Base-by-base conservation (phyloP, 495 filamentous ascomycete species). In the Antarctomyces pellizariae region DNA sequence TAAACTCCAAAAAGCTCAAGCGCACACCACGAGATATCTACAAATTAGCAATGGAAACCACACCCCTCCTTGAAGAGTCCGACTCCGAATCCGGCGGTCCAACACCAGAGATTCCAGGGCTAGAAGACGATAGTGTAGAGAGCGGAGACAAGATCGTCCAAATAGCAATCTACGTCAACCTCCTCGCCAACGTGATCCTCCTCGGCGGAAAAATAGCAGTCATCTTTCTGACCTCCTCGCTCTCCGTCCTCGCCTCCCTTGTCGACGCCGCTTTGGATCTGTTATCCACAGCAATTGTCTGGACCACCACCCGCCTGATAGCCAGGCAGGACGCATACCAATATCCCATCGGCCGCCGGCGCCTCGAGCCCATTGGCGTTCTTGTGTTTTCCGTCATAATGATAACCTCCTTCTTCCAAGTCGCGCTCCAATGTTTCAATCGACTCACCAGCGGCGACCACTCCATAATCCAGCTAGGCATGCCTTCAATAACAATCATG, bases 221-320 rank as follows among this genome's bases (percentile, higher is more conserved):
- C 13, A 70, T 80, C 24, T 37, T 71, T 4, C 59, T 78, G 29
- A 83, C 80, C 0, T 75, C 60, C 19, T 90, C 79, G 9, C 64
- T 93, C 30, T 90, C 79, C 3, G 75, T 93, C 8, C 57, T 93
- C 7, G 83, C 83, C 9, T 76, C 70, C 38, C 59, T 93, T 30
- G 83, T 93, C 1, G 83, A 93, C 39, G 80, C 76, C 2, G 67
- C 73, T 0, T 58, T 93, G 8, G 83, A 93, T 40, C 89, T 90
- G 38, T 52, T 93, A 21, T 73, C 65, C 19, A 93, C 80, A 0
- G 69, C 64, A 19, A 91, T 93, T 24, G 69, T 91, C 22, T 83
- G 76, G 76, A 59, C 66, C 3, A 84, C 78, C 0, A 77, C 76
- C n/a, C 44, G 43, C 36, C 54, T 86, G 29, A 84, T 86, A 34